Conservation (phyloP, 257 asterid species). For the Nicotiana tabacum region DNA sequence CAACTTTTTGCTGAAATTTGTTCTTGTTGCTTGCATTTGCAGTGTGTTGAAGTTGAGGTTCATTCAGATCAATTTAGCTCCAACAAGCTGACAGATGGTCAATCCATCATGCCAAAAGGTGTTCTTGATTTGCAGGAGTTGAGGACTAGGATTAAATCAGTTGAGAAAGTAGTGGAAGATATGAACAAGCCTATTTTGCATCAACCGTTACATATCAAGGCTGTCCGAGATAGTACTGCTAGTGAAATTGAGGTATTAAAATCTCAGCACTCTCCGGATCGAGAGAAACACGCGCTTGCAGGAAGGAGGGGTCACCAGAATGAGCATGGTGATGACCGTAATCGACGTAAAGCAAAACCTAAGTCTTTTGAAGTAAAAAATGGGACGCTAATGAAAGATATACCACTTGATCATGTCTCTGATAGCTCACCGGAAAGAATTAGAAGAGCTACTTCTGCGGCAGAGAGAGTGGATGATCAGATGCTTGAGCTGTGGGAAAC, state of each 20-base stretch:
- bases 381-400: constrained; percentile 65
- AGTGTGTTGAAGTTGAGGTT: constrained; percentile 34
- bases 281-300: constrained; percentile 26
- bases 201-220: constrained; percentile 25
- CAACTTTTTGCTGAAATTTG: not conserved
- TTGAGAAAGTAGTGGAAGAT: constrained; percentile 52
- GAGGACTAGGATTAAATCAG: constrained; percentile 49
- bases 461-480: constrained; percentile 47
- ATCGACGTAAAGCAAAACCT: constrained; percentile 37
- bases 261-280: constrained; percentile 35
- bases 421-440: constrained; percentile 30
- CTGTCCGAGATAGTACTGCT: constrained; percentile 22
- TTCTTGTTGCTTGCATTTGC: constrained; percentile 12
- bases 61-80: constrained; percentile 16
- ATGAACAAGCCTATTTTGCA: constrained; percentile 27
- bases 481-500: constrained; percentile 91
- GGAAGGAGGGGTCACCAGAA: constrained; percentile 20
- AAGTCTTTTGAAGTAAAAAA: constrained; percentile 40
- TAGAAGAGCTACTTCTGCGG: constrained; percentile 28
- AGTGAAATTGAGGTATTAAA: constrained; percentile 42
- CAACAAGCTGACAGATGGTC: constrained; percentile 30
- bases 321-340: constrained; percentile 33
- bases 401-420: constrained; percentile 79
- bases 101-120: constrained; percentile 21
- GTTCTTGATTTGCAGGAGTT: constrained; percentile 51